Evolutionary conservation across 1,284 basidiomycete species (phyloP).

Genomic region (Flammula alnicola): DNA sequence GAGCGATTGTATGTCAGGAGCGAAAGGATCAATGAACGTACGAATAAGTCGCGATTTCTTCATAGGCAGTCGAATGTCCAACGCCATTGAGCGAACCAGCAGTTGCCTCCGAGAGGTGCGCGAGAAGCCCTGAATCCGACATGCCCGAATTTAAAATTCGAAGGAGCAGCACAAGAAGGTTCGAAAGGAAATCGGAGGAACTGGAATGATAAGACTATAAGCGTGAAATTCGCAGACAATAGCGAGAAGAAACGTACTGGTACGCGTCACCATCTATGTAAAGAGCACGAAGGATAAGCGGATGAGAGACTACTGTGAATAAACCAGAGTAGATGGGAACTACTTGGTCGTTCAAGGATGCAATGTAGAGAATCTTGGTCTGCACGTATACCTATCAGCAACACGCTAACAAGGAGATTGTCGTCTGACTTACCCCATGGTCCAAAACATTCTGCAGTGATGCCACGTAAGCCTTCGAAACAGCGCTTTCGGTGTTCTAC

Average conservation of each 20-base stretch:
- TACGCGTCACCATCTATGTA: constrained; percentile 96
- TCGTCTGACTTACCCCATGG: constrained; percentile 62
- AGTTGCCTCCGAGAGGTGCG: constrained; percentile 89
- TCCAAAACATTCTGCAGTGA: constrained; percentile 78
- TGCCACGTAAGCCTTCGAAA: constrained; percentile 77
- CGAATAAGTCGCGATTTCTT: constrained; percentile 85
- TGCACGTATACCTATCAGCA: constrained; percentile 29
- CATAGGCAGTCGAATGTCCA: constrained; percentile 92
- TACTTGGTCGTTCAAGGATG: constrained; percentile 94
- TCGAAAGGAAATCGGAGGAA: constrained; percentile 91
- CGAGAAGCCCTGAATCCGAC: constrained; percentile 86
- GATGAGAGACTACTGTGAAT: constrained; percentile 89
- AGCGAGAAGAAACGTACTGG: constrained; percentile 59
- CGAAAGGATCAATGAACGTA: constrained; percentile 48
- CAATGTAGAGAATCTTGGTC: constrained; percentile 91
- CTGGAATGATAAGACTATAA: constrained; percentile 39
- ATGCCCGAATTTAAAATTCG: constrained; percentile 91
- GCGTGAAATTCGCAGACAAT: constrained; percentile 13
- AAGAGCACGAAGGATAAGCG: constrained; percentile 86
- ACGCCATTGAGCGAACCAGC: constrained; percentile 89
- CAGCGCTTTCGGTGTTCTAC: constrained; percentile 74
- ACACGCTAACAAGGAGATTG: neutral
- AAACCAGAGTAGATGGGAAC: constrained; percentile 94
- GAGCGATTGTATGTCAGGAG: constrained; percentile 8
- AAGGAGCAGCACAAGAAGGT: constrained; percentile 87